These are phyloP conservation scores for Vigna nakashimae DNA, from an alignment of 306 rosid species.

Conservation along the genomic window DNA sequence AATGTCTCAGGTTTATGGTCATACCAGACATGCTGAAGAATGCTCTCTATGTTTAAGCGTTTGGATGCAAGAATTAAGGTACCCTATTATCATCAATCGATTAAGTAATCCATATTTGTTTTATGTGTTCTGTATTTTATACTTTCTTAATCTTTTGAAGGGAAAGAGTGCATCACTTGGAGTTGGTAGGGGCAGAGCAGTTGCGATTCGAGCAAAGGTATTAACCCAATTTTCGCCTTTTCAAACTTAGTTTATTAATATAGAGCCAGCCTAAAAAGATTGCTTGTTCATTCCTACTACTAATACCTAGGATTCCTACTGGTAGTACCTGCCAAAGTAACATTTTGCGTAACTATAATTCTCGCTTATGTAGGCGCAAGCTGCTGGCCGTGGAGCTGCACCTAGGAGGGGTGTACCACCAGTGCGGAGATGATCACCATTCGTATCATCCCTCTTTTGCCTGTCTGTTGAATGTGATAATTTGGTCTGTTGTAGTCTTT, in stretches of 20 bases:
- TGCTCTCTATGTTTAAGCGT: constrained; percentile 97
- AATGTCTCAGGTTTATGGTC: constrained; percentile 82
- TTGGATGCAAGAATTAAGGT: constrained; percentile 97
- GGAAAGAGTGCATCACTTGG: constrained; percentile 98
- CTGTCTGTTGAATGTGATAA: too few relatives aligned
- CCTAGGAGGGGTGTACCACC: too few relatives aligned
- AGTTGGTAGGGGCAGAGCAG: constrained; percentile 98
- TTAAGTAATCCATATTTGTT: constrained; percentile 1
- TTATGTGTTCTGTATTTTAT: constrained; percentile 20
- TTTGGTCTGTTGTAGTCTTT: too few relatives aligned
- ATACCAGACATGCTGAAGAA: constrained; percentile 98
- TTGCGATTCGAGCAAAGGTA: constrained; percentile 97
- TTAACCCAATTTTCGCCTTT: neutral
- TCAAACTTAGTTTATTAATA: neutral
- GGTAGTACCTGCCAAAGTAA: neutral
- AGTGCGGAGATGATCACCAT: too few relatives aligned
- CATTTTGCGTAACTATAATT: neutral
- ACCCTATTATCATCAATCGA: constrained; percentile 3
- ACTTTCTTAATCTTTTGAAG: constrained; percentile 56
- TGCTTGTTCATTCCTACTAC: neutral
- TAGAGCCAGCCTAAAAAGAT: neutral
- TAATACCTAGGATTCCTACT: neutral
- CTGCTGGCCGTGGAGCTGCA: constrained; percentile 90
- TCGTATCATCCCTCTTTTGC: too few relatives aligned
- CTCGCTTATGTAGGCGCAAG: constrained; percentile 73